Evolutionary conservation across 306 rosid species (phyloP).

Genomic region (Carpinus viminea): DNA sequence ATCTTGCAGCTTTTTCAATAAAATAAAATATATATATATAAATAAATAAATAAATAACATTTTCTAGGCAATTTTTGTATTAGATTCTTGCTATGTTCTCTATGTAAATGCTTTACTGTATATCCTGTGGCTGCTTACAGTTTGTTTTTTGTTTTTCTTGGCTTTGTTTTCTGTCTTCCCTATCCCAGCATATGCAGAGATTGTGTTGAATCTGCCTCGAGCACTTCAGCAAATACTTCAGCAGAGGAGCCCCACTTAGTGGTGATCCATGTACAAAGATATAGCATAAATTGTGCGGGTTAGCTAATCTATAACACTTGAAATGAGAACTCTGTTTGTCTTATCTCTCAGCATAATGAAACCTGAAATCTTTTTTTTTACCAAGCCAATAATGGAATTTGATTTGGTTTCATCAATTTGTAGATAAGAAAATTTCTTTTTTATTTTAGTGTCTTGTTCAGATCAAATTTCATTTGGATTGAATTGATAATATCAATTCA

Average conservation of each 20-base stretch:
- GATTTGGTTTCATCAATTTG: constrained; percentile 20
- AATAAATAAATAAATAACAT: too few species aligned
- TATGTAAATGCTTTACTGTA: constrained; percentile 1
- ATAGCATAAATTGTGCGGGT: constrained; percentile 29
- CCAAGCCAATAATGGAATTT: constrained; percentile 21
- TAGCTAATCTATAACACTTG: too few species aligned
- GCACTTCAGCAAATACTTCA: constrained; percentile 64
- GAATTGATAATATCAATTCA: neutral
- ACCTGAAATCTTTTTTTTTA: constrained; percentile 10
- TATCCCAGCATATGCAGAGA: constrained; percentile 84
- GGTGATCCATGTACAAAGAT: constrained; percentile 41
- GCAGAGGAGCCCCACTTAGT: constrained; percentile 36
- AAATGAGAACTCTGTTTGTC: neutral
- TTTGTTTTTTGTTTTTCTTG: neutral
- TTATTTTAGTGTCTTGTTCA: neutral
- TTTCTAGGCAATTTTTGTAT: constrained; percentile 16
- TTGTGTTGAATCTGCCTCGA: constrained; percentile 75
- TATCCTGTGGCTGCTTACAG: constrained; percentile 10
- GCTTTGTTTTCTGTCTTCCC: constrained; percentile 18
- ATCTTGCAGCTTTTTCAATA: neutral
- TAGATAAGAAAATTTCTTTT: constrained; percentile 16
- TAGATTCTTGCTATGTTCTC: neutral
- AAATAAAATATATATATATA: too few species aligned
- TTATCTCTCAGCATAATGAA: neutral
- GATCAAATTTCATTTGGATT: neutral